These are phyloP conservation scores for Lyophyllum decastes DNA, from an alignment of 768 basidiomycete genomes.

Conservation along the genomic window DNA sequence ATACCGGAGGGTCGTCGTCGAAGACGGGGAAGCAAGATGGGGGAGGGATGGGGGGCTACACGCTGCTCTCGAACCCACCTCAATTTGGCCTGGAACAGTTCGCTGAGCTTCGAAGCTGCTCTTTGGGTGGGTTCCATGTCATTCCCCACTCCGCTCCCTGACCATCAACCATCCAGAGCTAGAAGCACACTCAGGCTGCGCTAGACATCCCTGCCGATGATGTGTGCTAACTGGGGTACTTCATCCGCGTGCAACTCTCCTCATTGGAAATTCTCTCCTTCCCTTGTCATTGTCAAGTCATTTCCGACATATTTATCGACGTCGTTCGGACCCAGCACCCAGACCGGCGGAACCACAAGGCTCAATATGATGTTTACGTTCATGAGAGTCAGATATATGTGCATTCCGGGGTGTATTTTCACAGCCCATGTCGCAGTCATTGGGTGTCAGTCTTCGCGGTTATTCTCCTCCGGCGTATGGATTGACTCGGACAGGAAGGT, in stretches of 20 bases:
- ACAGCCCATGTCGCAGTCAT: background rate
- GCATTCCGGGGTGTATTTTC: no score
- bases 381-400: no score
- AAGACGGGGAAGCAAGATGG: background rate
- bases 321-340: background rate
- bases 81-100: background rate
- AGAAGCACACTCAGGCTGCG: background rate
- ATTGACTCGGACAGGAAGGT: no score
- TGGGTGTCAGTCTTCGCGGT: background rate
- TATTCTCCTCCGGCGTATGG: background rate
- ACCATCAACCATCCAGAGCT: background rate
- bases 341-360: background rate
- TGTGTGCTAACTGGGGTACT: no score
- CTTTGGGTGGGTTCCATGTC: background rate
- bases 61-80: background rate
- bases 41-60: background rate
- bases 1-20: background rate
- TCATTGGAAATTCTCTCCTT: background rate
- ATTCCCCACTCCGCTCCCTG: background rate
- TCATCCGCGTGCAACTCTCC: background rate
- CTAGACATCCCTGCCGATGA: no score
- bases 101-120: background rate
- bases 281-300: background rate
- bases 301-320: background rate
- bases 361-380: no score